These are phyloP conservation scores for Colletotrichum sp. DNA, from an alignment of 2,329 filamentous ascomycete genomes.

Conservation along the genomic window DNA sequence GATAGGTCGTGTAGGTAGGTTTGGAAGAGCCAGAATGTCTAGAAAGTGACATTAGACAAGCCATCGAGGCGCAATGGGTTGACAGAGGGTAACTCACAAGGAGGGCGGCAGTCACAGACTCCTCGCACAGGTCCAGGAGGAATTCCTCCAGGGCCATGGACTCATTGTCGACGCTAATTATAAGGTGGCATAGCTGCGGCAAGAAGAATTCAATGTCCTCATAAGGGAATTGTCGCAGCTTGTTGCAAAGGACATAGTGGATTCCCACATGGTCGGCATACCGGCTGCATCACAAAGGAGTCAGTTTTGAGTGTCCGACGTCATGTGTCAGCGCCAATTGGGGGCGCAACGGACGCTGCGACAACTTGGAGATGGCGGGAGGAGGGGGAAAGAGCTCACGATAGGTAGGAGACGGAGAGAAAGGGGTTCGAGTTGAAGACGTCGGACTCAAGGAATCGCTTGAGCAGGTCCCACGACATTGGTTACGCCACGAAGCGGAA, in stretches of 20 bases:
- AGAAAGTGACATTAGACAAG: constrained; percentile 17
- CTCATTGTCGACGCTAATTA: constrained; percentile 89
- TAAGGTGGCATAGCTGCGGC: constrained; percentile 84
- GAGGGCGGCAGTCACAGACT: constrained; percentile 83
- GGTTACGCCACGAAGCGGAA: constrained; percentile 36
- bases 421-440: constrained; percentile 93
- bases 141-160: constrained; percentile 92
- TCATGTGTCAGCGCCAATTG: neutral
- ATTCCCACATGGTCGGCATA: constrained; percentile 91
- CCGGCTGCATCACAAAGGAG: constrained; percentile 56
- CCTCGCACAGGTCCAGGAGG: constrained; percentile 83
- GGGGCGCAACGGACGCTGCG: neutral
- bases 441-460: constrained; percentile 91
- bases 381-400: constrained; percentile 60
- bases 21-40: constrained; percentile 93
- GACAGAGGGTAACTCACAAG: constrained; percentile 62
- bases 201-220: constrained; percentile 94
- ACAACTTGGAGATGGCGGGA: neutral
- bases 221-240: constrained; percentile 87
- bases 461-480: constrained; percentile 87
- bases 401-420: constrained; percentile 86
- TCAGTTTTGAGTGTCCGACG: neutral
- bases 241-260: constrained; percentile 87
- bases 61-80: neutral
- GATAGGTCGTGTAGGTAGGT: constrained; percentile 85